Base-by-base conservation (phyloP, 805 yeast genomes). In the Danielozyma ontarioensis region DNA sequence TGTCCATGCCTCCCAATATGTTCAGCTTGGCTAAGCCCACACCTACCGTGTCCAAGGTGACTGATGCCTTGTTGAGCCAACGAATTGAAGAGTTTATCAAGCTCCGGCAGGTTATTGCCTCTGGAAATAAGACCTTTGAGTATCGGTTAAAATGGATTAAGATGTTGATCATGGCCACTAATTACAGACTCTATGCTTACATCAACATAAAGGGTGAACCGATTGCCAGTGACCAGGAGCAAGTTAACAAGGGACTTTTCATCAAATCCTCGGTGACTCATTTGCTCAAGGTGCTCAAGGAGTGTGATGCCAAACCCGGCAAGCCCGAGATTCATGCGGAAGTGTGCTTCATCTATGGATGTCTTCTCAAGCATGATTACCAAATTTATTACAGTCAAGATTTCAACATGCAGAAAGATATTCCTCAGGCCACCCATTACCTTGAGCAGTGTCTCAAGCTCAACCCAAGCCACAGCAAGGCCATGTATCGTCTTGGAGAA, bases 201-300 rank as follows among this genome's bases (percentile, higher is more conserved):
- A 55, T 67, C 34, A 65, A 62, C 45, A 63, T 67, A 37, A 62
- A 60, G 44, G 72, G 72, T 14, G 68, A 63, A 33, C 47, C 51
- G 13, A 50, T 64, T 10, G 32, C 45, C 2, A 43, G 55, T 1
- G 68, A 58, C 13, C 59, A 56, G 28, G 51, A 50, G 4, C 44
- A 45, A 13, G 41, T 44, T 23, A 62, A 59, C 46, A 64, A 62
- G 48, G 46, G 50, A 14, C 46, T 54, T 17, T 67, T 64, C 41
- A 46, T 65, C 28, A 64, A 62, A 41, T 62, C 70, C 8, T 48
- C 64, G 12, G 48, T 55, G 13, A 63, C 56, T 13, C 72, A 67
- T 36, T 51, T 64, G 13, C 40, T 53, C 8, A 63, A 61, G 43
- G 46, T 67, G 27, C 39, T 67, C 13, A 53, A 46, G 33, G 72